Conservation (phyloP, 2,329 filamentous ascomycete genomes). For the Hypomyces perniciosus region DNA sequence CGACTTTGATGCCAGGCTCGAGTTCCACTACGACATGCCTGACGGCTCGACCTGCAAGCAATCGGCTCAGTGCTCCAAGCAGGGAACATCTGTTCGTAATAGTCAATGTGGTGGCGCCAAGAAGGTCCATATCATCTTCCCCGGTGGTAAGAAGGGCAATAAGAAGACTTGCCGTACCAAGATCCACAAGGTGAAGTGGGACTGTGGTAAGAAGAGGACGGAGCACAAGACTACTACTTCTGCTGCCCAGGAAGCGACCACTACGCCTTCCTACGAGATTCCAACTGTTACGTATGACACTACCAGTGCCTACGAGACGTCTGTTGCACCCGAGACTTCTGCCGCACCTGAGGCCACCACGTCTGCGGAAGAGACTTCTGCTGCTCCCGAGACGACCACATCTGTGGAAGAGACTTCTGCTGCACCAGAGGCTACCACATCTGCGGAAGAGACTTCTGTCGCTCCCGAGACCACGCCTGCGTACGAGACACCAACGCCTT, state of each 20-base stretch:
- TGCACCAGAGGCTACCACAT: not conserved
- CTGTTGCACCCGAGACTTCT: conserved; percentile 4
- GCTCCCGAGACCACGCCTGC: not conserved
- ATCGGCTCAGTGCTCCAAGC: conserved; percentile 57
- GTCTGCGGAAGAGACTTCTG: not conserved
- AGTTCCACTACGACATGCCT: conserved; percentile 83
- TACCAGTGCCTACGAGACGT: not conserved
- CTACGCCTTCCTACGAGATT: not conserved
- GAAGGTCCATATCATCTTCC: conserved; percentile 66
- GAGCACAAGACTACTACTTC: conserved; percentile 12
- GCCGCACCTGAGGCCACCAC: not conserved
- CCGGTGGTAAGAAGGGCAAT: conserved; percentile 49
- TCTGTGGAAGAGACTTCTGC: too few species aligned
- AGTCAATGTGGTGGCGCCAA: conserved; percentile 87
- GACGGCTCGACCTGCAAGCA: conserved; percentile 81
- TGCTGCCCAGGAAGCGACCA: conserved; percentile 9
- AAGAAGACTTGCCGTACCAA: conserved; percentile 62
- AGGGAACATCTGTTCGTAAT: conserved; percentile 70
- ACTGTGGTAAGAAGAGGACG: conserved; percentile 7
- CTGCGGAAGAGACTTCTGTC: not conserved
- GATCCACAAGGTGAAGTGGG: conserved; percentile 57
- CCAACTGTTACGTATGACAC: not conserved
- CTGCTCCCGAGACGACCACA: not conserved
- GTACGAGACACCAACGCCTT: not conserved
- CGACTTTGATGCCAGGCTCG: conserved; percentile 70